These are phyloP conservation scores for Rhizopogon parksii DNA, from an alignment of 1,284 basidiomycete species.

Conservation along the genomic window DNA sequence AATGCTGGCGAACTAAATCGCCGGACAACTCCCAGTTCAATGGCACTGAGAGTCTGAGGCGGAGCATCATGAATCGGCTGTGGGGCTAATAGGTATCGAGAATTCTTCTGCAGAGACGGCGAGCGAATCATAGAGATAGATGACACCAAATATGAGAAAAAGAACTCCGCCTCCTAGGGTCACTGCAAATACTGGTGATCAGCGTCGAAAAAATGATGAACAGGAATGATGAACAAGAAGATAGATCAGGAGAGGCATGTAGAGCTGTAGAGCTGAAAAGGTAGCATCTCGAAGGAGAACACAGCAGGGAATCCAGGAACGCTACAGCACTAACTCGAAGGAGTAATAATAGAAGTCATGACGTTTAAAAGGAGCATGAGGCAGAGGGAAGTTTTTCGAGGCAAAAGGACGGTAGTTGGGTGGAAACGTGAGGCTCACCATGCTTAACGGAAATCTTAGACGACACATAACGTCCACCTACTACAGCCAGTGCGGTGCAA, in stretches of 20 bases:
- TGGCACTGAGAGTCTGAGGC: no score
- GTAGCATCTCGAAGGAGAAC: not conserved
- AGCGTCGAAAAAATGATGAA: not conserved
- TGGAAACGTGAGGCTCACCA: not conserved
- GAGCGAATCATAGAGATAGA: slow-evolving; percentile 42
- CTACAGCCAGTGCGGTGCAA: slow-evolving; percentile 86
- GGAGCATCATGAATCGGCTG: not conserved
- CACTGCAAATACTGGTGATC: slow-evolving; percentile 35
- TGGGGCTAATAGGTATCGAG: slow-evolving; percentile 9
- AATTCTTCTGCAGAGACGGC: slow-evolving; percentile 12
- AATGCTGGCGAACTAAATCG: no score
- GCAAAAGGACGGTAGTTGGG: not conserved
- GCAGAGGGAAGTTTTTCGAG: not conserved
- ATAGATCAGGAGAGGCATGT: no score
- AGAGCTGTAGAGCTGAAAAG: no score
- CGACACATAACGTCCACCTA: slow-evolving; percentile 86
- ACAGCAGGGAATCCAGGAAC: not conserved
- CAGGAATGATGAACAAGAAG: not conserved
- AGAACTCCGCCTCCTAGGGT: slow-evolving; percentile 57
- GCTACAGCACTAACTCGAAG: no score
- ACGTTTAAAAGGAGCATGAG: not conserved
- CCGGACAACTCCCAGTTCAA: no score
- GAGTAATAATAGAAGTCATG: not conserved
- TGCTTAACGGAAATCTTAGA: slow-evolving; percentile 78
- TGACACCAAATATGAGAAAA: slow-evolving; percentile 55